phyloP scores from a whole-genome alignment of 257 asterid species.

The Vinca minor region DNA sequence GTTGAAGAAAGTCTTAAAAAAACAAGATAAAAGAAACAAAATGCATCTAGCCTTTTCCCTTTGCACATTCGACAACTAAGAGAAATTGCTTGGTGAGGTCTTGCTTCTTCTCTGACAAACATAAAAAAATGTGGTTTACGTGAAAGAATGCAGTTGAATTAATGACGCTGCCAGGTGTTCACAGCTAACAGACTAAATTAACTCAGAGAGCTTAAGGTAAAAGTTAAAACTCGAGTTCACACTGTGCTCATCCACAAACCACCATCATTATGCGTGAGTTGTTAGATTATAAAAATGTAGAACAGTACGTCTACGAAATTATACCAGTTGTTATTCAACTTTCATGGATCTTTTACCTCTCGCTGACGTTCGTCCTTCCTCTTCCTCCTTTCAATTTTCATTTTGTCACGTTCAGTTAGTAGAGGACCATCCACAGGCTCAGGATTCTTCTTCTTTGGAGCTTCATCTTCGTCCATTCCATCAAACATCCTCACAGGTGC shows the following conservation, averaged over 20 bases:
- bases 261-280: no score
- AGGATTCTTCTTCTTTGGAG: conserved; percentile 74
- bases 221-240: neutral
- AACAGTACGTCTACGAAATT: neutral
- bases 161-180: neutral
- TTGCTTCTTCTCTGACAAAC: neutral
- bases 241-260: neutral
- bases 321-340: neutral
- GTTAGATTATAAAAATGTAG: no score
- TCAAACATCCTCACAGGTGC: conserved; percentile 93
- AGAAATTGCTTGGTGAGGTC: neutral
- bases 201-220: neutral
- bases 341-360: conserved; percentile 47
- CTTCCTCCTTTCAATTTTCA: conserved; percentile 91
- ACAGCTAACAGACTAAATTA: neutral
- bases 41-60: neutral
- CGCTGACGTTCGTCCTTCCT: conserved; percentile 93
- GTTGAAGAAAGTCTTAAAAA: neutral
- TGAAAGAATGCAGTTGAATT: neutral
- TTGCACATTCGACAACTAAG: neutral
- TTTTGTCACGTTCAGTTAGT: conserved; percentile 88
- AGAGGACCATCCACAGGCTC: conserved; percentile 98
- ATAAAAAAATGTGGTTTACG: neutral
- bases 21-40: neutral
- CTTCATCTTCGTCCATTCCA: conserved; percentile 89